Percentiles rank a stretch among this genome's conserved stretches.
phyloP scores from a whole-genome alignment of 108 stramenopile genomes.

The Poteriospumella lacustris region DNA sequence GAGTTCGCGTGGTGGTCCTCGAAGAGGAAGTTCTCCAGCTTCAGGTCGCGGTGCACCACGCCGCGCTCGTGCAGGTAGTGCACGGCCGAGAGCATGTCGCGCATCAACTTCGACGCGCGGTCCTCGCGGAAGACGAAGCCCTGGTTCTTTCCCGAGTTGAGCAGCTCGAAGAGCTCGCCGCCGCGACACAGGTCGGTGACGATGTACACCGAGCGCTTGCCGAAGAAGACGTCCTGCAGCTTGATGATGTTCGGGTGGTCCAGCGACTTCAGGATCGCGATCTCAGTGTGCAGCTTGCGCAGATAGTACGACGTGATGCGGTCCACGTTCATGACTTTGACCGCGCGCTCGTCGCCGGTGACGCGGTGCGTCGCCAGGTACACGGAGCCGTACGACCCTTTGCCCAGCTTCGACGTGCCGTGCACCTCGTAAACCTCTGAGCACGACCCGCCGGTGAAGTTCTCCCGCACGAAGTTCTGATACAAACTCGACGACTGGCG shows the following conservation, averaged over 20 bases:
- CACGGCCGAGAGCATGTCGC: conserved; percentile 10
- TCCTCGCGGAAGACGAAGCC: conserved; percentile 30
- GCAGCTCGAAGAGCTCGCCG: conserved; percentile 25
- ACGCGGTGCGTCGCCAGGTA: conserved; percentile 25
- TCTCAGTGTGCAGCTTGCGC: conserved; percentile 28
- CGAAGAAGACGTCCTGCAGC: conserved; percentile 28
- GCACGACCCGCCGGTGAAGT: conserved; percentile 12
- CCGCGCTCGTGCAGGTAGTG: conserved; percentile 18
- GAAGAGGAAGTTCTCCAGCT: conserved; percentile 93
- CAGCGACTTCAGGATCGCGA: conserved; percentile 1
- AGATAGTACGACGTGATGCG: conserved; percentile 29
- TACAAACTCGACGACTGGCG: neutral
- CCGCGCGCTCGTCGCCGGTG: conserved; percentile 26
- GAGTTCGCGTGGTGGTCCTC: conserved; percentile 67
- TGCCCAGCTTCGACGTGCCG: conserved; percentile 15
- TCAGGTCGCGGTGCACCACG: conserved; percentile 51
- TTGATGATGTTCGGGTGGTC: conserved; percentile 30
- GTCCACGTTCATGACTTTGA: conserved; percentile 31
- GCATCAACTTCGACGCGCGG: conserved; percentile 21
- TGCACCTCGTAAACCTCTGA: conserved; percentile 24
- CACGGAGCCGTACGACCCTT: conserved; percentile 26
- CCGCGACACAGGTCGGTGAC: conserved; percentile 27
- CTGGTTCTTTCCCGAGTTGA: conserved; percentile 28
- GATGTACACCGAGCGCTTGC: conserved; percentile 25
- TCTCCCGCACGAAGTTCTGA: conserved; percentile 19